A percentile compares a stretch with the other conserved stretches of the same genome.
Conservation (phyloP, 495 filamentous ascomycete species). For the Penicillium riverlandense region DNA sequence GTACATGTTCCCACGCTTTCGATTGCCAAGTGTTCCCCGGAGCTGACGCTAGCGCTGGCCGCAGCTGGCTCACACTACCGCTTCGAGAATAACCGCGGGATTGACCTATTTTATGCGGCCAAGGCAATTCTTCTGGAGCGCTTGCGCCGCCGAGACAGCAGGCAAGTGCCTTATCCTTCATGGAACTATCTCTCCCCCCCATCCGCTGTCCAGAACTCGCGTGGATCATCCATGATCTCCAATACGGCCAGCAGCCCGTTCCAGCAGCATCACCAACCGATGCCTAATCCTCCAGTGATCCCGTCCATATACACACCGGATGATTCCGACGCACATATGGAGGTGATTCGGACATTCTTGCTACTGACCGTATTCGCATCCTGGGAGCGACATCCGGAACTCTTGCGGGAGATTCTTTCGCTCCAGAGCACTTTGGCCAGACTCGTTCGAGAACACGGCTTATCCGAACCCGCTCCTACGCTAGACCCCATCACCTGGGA, state of each 20-base stretch:
- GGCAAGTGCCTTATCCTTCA: conserved; percentile 34
- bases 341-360: conserved; percentile 41
- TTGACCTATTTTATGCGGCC: conserved; percentile 62
- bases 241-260: conserved; percentile 35
- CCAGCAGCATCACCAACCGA: conserved; percentile 24
- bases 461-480: conserved; percentile 26
- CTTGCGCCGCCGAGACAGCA: conserved; percentile 38
- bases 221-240: conserved; percentile 33
- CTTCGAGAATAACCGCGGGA: conserved; percentile 59
- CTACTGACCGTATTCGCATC: conserved; percentile 45
- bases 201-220: conserved; percentile 30
- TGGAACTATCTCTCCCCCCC: conserved; percentile 38
- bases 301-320: conserved; percentile 31
- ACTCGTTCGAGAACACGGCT: conserved; percentile 41
- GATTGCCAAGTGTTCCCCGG: conserved; percentile 35
- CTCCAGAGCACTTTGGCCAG: conserved; percentile 43
- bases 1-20: conserved; percentile 43
- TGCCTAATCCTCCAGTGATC: conserved; percentile 22
- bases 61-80: conserved; percentile 47
- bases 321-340: conserved; percentile 44
- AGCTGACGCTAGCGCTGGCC: conserved; percentile 40
- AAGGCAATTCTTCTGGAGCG: conserved; percentile 42
- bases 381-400: conserved; percentile 45
- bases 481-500: conserved; percentile 38
- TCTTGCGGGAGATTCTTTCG: conserved; percentile 42